These are phyloP conservation scores for Acanthamoeba lenticulata DNA, from an alignment of 208 protist species.

Conservation along the genomic window DNA sequence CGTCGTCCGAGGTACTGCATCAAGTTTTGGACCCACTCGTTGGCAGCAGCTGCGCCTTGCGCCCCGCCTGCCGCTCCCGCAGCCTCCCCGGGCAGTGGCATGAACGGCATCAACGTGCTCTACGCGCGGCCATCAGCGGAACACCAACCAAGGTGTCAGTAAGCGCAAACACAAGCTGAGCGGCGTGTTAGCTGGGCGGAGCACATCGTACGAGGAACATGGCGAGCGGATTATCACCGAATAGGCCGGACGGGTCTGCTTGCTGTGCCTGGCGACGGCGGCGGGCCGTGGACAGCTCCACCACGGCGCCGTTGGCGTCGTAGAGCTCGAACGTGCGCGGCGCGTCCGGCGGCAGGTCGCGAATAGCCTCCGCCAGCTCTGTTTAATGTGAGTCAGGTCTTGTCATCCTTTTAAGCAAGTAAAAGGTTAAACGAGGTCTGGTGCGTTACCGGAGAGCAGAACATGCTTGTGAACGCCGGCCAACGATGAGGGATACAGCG, in stretches of 20 bases:
- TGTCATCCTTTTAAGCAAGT: no score
- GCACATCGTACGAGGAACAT: slow-evolving; percentile 27
- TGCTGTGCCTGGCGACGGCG: not conserved
- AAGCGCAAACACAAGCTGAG: no score
- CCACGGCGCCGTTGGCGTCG: not conserved
- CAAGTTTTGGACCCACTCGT: slow-evolving; percentile 22
- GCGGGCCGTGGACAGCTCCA: not conserved
- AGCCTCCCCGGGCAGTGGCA: not conserved
- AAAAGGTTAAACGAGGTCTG: not conserved
- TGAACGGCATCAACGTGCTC: slow-evolving; percentile 36
- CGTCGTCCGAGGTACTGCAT: slow-evolving; percentile 28
- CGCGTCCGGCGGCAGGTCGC: not conserved
- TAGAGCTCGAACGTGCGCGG: slow-evolving; percentile 53
- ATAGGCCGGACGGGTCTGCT: not conserved
- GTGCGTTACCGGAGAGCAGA: slow-evolving; percentile 27
- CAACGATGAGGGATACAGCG: slow-evolving; percentile 4
- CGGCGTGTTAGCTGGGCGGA: no score
- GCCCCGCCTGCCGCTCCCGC: not conserved
- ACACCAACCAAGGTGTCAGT: no score
- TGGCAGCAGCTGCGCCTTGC: not conserved
- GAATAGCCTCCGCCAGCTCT: slow-evolving; percentile 10
- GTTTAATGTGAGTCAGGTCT: not conserved
- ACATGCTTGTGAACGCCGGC: slow-evolving; percentile 33
- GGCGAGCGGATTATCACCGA: slow-evolving; percentile 19
- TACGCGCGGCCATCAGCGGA: not conserved